Conservation (phyloP, 2,329 filamentous ascomycete genomes). For the Alternaria postmessia region DNA sequence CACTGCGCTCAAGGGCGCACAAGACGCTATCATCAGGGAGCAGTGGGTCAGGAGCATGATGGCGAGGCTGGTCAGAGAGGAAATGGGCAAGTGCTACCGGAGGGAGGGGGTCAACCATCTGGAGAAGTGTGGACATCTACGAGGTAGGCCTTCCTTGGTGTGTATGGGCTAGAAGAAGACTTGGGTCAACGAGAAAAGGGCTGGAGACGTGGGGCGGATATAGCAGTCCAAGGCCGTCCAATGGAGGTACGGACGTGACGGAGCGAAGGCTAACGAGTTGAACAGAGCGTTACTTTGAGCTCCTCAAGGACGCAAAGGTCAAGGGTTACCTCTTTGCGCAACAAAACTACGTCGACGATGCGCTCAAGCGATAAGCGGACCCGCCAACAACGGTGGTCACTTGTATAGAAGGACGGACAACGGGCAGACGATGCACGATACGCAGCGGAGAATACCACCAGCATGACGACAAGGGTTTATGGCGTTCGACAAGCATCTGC, state of each 20-base stretch:
- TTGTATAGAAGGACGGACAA: slow-evolving; percentile 1
- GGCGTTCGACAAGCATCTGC: slow-evolving; percentile 11
- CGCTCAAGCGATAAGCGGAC: slow-evolving; percentile 24
- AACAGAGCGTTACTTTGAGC: slow-evolving; percentile 78
- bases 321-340: slow-evolving; percentile 82
- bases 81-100: slow-evolving; percentile 86
- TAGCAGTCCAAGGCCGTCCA: not conserved
- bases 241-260: no score
- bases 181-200: not conserved
- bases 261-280: slow-evolving; percentile 31
- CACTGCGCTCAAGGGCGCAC: slow-evolving; percentile 79
- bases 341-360: slow-evolving; percentile 70
- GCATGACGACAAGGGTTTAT: slow-evolving; percentile 19
- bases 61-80: slow-evolving; percentile 81
- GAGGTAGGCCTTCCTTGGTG: slow-evolving; percentile 65
- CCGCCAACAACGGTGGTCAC: slow-evolving; percentile 1
- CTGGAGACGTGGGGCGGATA: not conserved
- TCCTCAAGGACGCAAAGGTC: slow-evolving; percentile 78
- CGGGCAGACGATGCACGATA: slow-evolving; percentile 2
- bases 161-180: not conserved
- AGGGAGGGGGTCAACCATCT: slow-evolving; percentile 86
- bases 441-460: slow-evolving; percentile 3
- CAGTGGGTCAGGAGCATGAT: slow-evolving; percentile 93
- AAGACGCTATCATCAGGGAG: slow-evolving; percentile 82
- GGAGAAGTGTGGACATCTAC: slow-evolving; percentile 82